Conservation (phyloP, 2,329 filamentous ascomycete genomes). For the Albophoma yamanashiensis region DNA sequence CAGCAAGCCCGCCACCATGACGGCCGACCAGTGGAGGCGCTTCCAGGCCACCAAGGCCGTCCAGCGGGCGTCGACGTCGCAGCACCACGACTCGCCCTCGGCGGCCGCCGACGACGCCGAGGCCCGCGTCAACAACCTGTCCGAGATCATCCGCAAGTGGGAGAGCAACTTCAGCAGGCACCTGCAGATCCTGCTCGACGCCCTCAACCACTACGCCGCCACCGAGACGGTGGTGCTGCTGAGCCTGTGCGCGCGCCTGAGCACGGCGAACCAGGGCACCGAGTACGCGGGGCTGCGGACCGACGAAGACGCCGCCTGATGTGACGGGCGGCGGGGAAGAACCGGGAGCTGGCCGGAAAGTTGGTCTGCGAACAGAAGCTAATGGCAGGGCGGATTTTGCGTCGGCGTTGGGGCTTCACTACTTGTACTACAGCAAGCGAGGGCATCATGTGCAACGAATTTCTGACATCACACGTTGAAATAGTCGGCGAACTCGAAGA, state of each 20-base stretch:
- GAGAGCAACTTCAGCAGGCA: slow-evolving; percentile 89
- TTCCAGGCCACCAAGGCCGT: slow-evolving; percentile 40
- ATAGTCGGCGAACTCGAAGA: not conserved
- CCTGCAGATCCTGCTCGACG: slow-evolving; percentile 86
- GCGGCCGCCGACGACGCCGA: slow-evolving; percentile 23
- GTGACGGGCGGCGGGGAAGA: not conserved
- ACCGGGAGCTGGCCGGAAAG: not conserved
- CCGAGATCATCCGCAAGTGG: slow-evolving; percentile 82
- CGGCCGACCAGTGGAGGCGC: slow-evolving; percentile 47
- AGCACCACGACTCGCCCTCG: slow-evolving; percentile 1
- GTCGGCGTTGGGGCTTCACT: not conserved
- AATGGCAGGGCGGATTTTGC: not conserved
- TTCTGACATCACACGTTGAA: not conserved
- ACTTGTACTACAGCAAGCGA: not conserved
- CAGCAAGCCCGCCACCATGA: slow-evolving; percentile 49
- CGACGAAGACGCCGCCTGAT: slow-evolving; percentile 39
- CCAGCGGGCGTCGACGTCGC: slow-evolving; percentile 13
- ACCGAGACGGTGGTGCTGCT: slow-evolving; percentile 93
- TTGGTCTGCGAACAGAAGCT: not conserved
- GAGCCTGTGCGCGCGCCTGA: slow-evolving; percentile 74
- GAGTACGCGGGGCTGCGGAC: slow-evolving; percentile 48
- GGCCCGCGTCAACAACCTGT: slow-evolving; percentile 59
- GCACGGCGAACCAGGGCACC: slow-evolving; percentile 69
- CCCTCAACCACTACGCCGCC: slow-evolving; percentile 91
- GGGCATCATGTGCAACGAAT: not conserved